Conservation (phyloP, 768 basidiomycete species). For the Lepiota subincarnata region DNA sequence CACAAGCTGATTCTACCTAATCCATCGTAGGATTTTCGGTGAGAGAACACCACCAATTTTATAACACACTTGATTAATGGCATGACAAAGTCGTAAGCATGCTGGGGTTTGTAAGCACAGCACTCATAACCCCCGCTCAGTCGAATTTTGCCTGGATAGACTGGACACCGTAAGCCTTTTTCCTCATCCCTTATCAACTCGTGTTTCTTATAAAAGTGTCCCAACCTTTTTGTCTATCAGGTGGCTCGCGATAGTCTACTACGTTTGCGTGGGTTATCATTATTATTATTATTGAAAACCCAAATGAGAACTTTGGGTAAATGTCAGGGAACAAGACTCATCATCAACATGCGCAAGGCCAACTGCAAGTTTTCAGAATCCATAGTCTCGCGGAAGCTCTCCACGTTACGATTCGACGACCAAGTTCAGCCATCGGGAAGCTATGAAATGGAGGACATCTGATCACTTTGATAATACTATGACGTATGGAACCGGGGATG, state of each 20-base stretch:
- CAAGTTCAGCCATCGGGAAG: too few species aligned
- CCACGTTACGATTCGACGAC: too few species aligned
- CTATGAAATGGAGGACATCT: too few species aligned
- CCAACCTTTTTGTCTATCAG: background rate
- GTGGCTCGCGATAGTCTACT: background rate
- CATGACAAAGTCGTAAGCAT: background rate
- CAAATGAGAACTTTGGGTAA: too few species aligned
- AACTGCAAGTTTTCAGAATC: background rate
- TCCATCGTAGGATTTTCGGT: too few species aligned
- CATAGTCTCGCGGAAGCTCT: background rate
- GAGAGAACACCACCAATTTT: too few species aligned
- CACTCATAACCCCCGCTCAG: background rate
- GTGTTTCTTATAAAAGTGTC: too few species aligned
- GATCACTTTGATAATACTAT: too few species aligned
- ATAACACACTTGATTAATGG: too few species aligned
- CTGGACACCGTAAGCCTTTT: background rate
- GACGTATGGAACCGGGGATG: too few species aligned
- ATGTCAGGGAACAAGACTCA: background rate
- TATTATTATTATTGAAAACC: too few species aligned
- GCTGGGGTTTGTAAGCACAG: background rate
- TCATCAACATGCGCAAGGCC: constrained; percentile 3
- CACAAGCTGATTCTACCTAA: too few species aligned
- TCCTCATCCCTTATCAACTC: background rate
- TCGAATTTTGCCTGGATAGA: background rate
- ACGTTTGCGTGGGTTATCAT: background rate